Base-by-base conservation (phyloP, 495 filamentous ascomycete genomes). In the Penicillium riverlandense region DNA sequence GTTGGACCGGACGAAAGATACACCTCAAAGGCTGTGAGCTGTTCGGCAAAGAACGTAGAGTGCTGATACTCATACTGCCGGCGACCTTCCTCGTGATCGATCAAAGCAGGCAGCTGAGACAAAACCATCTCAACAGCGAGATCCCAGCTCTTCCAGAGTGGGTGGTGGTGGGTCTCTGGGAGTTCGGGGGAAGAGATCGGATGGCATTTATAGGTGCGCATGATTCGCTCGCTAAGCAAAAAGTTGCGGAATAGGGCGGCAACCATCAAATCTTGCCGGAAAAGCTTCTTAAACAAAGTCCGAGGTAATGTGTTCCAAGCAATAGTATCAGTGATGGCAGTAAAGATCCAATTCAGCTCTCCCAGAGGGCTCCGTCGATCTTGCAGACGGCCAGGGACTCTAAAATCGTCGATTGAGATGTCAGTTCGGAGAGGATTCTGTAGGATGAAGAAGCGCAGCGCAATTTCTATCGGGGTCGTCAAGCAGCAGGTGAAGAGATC, bases 291-390 rank as follows among this genome's bases (percentile, higher is more conserved):
- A 65, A 99, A 99, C 12, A 95, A 67, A 11, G 87, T 78, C 4
- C 90, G 82, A 8, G 89, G 86, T 9, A 99, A 67, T 4, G 84
- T 88, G 38, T 96, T 97, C 92, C 92, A 99, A 7, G 92, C 92
- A 57, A 99, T 99, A 1, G 92, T 97, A 61, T 99, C 92, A 2
- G 92, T 99, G 45, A 99, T 96, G 11, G 92, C 92, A 2, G 92
- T 99, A 53, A 99, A 96, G 15, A 99, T 99, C 92, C 92, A 99
- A 59, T 97, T 97, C 4, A 99, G 67, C 65, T 99, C 92, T 36
- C 92, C 92, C 34, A 97, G 77, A 1, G 92, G 94, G 35, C 91
- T 96, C 61, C 94, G 72, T n/a, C 92, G 80, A 57, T 99, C 92
- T 52, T 92, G 87, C 22, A 96, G 71, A 42, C 86, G 78, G 14